Base-by-base conservation (phyloP, 1,139 yeast species). In the Nakaseomyces bracarensis region DNA sequence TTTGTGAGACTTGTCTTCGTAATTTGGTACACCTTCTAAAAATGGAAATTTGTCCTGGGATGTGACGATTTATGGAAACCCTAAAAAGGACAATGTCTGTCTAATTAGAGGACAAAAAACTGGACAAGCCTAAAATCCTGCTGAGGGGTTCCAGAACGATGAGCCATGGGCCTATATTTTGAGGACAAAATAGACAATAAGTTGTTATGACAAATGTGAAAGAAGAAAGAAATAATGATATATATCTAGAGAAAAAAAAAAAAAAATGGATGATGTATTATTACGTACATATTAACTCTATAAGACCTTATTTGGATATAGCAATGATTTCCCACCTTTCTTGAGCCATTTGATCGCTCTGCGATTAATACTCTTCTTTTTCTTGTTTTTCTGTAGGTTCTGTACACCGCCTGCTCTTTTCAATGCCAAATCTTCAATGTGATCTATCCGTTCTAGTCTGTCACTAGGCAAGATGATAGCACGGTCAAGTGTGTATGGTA, bases 401-500 rank as follows among this genome's bases (percentile, higher is more conserved):
- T 33, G 18, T 15, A 33, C 26, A 11, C 36, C 36, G 9, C 26
- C 36, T 6, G 36, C 26, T 21, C 36, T 20, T 21, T 33, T 48
- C 36, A 49, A 42, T 22, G 57, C 49, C 35, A 70, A 55, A 42
- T 79, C 83, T 62, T 82, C 87, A 10, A 75, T 69, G 42, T 67
- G 68, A 61, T 89, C 98, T 52, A 85, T 73, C 49, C 71, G 67
- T 27, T 71, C 72, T 71, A 87, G 71, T 47, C 76, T 74, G 10
- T 79, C 82, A 46, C 81, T 75, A 2, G 95, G 94, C 43, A 91
- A 64, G 72, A 91, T 80, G 50, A 91, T 83, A 31, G 99, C 98
- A 58, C 98, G 78, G 63, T 91, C 99, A 45, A 93, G 72, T 0
- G 91, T 70, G 58, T 91, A 87, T 1, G 99, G 99, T 46, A 91